A percentile compares a stretch with the other conserved stretches of the same genome.
Evolutionary conservation across 169 alveolate genomes (phyloP).

Genomic region (Plasmodium cynomolgi): DNA sequence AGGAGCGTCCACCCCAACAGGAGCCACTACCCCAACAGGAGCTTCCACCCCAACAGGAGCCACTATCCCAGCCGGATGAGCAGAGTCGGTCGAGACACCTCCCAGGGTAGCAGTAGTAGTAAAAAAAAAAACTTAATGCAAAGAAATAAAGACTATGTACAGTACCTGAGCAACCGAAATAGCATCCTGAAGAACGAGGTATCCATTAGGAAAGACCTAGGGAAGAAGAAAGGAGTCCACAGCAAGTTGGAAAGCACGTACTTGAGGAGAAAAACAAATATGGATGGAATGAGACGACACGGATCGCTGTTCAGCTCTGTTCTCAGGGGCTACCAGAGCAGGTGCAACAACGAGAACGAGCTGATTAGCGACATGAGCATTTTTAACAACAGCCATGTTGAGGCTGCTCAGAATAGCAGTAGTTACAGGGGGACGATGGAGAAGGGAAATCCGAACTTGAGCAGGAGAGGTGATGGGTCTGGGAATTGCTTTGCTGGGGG

Average conservation of each 20-base stretch:
- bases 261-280: background rate
- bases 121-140: slow-evolving; percentile 53
- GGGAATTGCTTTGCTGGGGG: background rate
- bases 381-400: background rate
- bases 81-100: background rate
- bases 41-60: slow-evolving; percentile 1
- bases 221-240: slow-evolving; percentile 4
- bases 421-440: background rate
- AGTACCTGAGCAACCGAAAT: slow-evolving; percentile 56
- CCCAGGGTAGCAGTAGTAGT: slow-evolving; percentile 16
- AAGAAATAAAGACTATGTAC: slow-evolving; percentile 60
- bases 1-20: too few species aligned
- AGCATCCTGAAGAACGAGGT: slow-evolving; percentile 38
- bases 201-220: slow-evolving; percentile 25
- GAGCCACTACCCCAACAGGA: background rate
- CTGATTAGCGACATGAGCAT: slow-evolving; percentile 8
- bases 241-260: background rate
- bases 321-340: background rate
- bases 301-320: background rate
- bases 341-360: slow-evolving; percentile 1
- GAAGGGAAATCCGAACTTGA: background rate
- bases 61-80: slow-evolving; percentile 5
- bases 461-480: background rate
- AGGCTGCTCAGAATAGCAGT: background rate
- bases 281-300: background rate